These are phyloP conservation scores for Vigna nakashimae DNA, from an alignment of 306 rosid genomes.

Conservation along the genomic window DNA sequence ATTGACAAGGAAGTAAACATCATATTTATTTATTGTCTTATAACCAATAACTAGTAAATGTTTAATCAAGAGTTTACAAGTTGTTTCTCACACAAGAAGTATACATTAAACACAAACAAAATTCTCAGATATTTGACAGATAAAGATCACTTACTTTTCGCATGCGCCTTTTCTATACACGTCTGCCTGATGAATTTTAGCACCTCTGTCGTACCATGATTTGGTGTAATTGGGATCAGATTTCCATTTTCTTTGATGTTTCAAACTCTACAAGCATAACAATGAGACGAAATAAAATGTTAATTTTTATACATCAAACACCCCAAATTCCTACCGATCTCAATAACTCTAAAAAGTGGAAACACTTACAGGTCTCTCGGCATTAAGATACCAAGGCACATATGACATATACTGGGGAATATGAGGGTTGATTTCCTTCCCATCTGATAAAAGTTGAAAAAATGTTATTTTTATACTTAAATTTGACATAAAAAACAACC, in stretches of 20 bases:
- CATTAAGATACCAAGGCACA: constrained; percentile 44
- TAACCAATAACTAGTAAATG: too few relatives aligned
- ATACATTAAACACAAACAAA: not conserved
- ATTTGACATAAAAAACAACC: too few relatives aligned
- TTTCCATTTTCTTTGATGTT: constrained; percentile 47
- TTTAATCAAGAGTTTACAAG: too few relatives aligned
- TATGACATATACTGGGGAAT: constrained; percentile 39
- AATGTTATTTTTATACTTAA: too few relatives aligned
- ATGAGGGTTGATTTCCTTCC: constrained; percentile 40
- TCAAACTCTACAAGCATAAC: constrained; percentile 38
- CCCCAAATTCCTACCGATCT: not conserved
- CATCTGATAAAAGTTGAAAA: too few relatives aligned
- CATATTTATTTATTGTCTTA: too few relatives aligned
- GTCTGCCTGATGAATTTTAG: constrained; percentile 40
- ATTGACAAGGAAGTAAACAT: too few relatives aligned
- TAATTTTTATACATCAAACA: not conserved
- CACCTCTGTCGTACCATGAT: constrained; percentile 41
- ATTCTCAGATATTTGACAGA: not conserved
- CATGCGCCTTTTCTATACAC: constrained; percentile 42
- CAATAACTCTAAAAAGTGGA: not conserved
- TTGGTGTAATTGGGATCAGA: constrained; percentile 42
- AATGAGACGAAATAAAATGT: not conserved
- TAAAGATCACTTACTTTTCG: constrained; percentile 35
- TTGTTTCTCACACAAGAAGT: not conserved
- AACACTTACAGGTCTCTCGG: constrained; percentile 39